Evolutionary conservation across 1,284 basidiomycete genomes (phyloP).

Genomic region (Malassezia psittaci): DNA sequence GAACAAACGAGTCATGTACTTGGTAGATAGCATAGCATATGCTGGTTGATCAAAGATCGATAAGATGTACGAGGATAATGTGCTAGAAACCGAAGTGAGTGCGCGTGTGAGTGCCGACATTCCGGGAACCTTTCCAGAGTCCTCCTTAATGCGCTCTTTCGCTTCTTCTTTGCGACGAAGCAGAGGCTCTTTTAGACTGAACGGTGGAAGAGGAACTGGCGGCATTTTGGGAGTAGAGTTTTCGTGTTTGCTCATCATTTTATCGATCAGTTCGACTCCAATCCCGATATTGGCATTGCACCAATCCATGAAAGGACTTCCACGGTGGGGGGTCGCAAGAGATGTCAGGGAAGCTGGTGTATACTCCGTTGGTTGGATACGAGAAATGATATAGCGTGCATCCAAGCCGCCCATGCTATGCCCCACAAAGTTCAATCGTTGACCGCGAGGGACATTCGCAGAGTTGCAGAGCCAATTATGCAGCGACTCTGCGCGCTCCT

Average conservation of each 20-base stretch:
- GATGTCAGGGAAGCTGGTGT: constrained; percentile 76
- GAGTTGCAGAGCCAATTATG: constrained; percentile 64
- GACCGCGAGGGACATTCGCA: constrained; percentile 54
- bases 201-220: constrained; percentile 9
- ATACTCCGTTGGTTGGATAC: constrained; percentile 70
- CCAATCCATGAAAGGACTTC: constrained; percentile 99
- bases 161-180: constrained; percentile 26
- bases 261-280: constrained; percentile 41
- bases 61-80: constrained; percentile 77
- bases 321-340: constrained; percentile 85
- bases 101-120: constrained; percentile 16
- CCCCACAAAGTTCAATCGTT: constrained; percentile 79
- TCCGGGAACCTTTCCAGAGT: background rate
- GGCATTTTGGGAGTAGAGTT: constrained; percentile 9
- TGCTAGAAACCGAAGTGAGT: constrained; percentile 57
- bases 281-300: constrained; percentile 54
- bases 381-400: constrained; percentile 69
- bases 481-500: constrained; percentile 68
- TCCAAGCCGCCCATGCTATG: constrained; percentile 70
- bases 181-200: constrained; percentile 38
- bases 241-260: constrained; percentile 27
- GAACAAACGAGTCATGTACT: constrained; percentile 73
- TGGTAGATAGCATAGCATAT: constrained; percentile 83
- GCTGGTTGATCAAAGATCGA: constrained; percentile 90
- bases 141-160: background rate